Base-by-base conservation (phyloP, 331 rosid species). In the Ulmus americana region DNA sequence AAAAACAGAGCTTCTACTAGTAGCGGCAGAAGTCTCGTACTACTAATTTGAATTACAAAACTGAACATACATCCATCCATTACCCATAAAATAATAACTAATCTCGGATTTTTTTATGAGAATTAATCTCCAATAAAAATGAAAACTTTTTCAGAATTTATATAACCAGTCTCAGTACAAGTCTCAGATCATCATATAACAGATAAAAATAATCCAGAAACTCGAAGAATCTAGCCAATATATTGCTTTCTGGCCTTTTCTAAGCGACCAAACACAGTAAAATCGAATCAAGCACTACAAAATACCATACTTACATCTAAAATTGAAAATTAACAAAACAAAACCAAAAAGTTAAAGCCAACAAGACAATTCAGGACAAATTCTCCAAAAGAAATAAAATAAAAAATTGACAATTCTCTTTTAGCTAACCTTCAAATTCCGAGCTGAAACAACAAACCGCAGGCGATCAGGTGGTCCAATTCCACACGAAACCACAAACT, bases 371-470 rank as follows among this genome's bases (percentile, higher is more conserved):
- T 47, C 9, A 43, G 15, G 35, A 28, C 35, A 28, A 28, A 28
- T 28, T 28, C 35, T 28, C 35, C 35, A 28, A 28, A 54, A 39
- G 40, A 14, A 49, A 39, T 20, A 15, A 20, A 20, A 38, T 9
- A 3, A 2, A 2, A 13, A 50, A 6, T 0, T 5, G 12, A 6
- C 7, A 42, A 49, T 13, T 16, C 8, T 7, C 16, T n/a, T 22
- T 53, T 13, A 8, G 52, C 42, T 52, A 38, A 67, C 67, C 62
- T 43, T 52, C 64, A 20, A 62, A 20, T 54, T 14, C 22, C 45
- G 61, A 64, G 57, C 56, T 76, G 14, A 60, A 63, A 68, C 7
- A 12, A 18, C 68, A 59, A 71, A 60, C 75, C 81, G 71, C 63
- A 58, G 65, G 71, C 40, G 55, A 74, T 66, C 47, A 62, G 71